Evolutionary conservation across 1,284 basidiomycete species (phyloP).

Genomic region (Rhodotorula sp.): DNA sequence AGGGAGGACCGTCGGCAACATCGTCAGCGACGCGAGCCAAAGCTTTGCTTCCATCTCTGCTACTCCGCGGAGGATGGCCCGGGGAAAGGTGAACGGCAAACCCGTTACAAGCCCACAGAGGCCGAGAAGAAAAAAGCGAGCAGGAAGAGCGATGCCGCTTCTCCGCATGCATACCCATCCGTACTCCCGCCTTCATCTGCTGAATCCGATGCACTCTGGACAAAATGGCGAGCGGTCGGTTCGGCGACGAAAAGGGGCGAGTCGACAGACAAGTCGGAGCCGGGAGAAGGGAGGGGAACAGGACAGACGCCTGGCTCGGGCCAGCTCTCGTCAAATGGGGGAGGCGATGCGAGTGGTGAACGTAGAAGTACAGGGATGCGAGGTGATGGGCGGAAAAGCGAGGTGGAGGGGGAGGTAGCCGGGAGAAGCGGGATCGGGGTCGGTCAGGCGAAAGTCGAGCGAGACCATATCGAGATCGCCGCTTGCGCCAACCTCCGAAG

Average conservation of each 20-base stretch:
- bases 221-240: not conserved
- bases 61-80: not conserved
- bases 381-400: not conserved
- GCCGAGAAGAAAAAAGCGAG: too few species aligned
- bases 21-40: too few species aligned
- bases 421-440: not conserved
- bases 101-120: not conserved
- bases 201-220: not conserved
- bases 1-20: too few species aligned
- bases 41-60: not conserved
- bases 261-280: not conserved
- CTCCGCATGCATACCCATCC: too few species aligned
- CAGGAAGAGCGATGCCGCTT: too few species aligned
- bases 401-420: not conserved
- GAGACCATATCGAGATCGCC: not conserved
- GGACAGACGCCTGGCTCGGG: constrained; percentile 18
- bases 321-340: constrained; percentile 30
- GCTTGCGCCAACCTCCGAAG: too few species aligned
- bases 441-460: not conserved
- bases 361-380: not conserved
- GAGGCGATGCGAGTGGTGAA: not conserved
- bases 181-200: too few species aligned
- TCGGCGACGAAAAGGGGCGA: not conserved
- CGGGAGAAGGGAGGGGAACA: too few species aligned
- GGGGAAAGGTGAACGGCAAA: not conserved